Base-by-base conservation (phyloP, 2,329 filamentous ascomycete species). In the Pyricularia pennisetigena region DNA sequence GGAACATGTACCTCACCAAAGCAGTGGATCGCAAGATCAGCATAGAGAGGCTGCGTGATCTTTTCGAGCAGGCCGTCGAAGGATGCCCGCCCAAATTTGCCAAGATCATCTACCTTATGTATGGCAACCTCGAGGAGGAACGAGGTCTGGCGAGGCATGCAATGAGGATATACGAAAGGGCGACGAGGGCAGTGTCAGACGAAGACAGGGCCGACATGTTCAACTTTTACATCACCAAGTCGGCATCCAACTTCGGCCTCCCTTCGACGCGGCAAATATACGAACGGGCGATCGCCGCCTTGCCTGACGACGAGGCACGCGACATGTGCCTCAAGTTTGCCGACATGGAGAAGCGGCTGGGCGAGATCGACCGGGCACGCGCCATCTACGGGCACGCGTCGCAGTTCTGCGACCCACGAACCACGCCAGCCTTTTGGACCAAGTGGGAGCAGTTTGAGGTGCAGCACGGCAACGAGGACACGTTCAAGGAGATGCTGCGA, bases 321-420 rank as follows among this genome's bases (percentile, higher is more conserved):
- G 92, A 95, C 73, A 99, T 99, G 95, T 99, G 95, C 79, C 88
- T 99, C 76, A 98, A 97, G 76, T 99, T 99, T 76, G 95, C 95
- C 72, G 84, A 88, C 72, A 85, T 87, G 71, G 84, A 85, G 62
- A 83, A 80, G 73, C 77, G 85, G 30, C 76, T 87, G 16, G 83
- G 84, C 68, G 84, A 87, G 75, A 82, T 99, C 76, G 95, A 99
- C 78, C 89, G 96, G 69, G 94, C 95, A 59, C 86, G 95, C 73
- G 94, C 94, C 8, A 98, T 99, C 72, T 99, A 97, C 75, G 94
- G 94, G 0, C 95, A 99, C 76, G 95, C 92, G 14, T 97, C 92
- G 62, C 95, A 99, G 77, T 99, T 98, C 79, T 97, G 93, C 80
- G 96, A 99, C 78, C 95, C 95, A 9, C 86, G 96, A 68, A 97